Conservation (phyloP, 1,284 basidiomycete genomes). For the Pholiota adiposa region DNA sequence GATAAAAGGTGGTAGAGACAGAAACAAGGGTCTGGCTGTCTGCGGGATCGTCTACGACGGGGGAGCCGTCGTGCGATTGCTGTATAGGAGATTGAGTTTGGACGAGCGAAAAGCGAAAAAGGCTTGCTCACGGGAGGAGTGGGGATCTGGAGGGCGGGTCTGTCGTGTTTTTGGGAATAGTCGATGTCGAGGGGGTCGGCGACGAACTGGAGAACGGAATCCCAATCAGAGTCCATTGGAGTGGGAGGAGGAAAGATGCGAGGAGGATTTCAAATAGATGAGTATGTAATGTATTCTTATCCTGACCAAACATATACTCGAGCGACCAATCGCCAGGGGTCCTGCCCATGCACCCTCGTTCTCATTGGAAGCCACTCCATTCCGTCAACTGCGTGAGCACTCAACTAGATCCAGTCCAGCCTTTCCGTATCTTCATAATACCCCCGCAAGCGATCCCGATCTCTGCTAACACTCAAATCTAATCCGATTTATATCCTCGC, state of each 20-base stretch:
- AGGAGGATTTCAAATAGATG: slow-evolving; percentile 2
- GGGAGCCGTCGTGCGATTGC: slow-evolving; percentile 56
- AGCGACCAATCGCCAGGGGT: slow-evolving; percentile 9
- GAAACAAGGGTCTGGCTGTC: slow-evolving; percentile 59
- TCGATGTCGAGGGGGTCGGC: slow-evolving; percentile 55
- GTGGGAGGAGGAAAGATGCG: slow-evolving; percentile 9
- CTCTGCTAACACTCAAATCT: background rate
- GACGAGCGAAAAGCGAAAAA: background rate
- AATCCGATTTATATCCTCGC: background rate
- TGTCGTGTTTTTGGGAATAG: slow-evolving; percentile 29
- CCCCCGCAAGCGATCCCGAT: slow-evolving; percentile 17
- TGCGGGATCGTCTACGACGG: slow-evolving; percentile 45
- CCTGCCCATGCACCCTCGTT: slow-evolving; percentile 11
- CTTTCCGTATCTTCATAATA: background rate
- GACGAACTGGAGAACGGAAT: slow-evolving; percentile 65
- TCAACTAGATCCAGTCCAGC: background rate
- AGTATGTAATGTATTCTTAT: slow-evolving; percentile 8
- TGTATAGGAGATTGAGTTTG: slow-evolving; percentile 26
- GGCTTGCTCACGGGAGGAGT: slow-evolving; percentile 70
- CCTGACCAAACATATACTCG: background rate
- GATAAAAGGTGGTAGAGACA: slow-evolving; percentile 80
- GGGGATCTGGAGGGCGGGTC: slow-evolving; percentile 50
- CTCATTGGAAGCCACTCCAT: background rate
- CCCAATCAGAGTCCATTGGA: slow-evolving; percentile 54
- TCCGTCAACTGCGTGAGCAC: background rate